These are phyloP conservation scores for Stephanodiscus minutulus DNA, from an alignment of 108 stramenopile species.

Conservation along the genomic window DNA sequence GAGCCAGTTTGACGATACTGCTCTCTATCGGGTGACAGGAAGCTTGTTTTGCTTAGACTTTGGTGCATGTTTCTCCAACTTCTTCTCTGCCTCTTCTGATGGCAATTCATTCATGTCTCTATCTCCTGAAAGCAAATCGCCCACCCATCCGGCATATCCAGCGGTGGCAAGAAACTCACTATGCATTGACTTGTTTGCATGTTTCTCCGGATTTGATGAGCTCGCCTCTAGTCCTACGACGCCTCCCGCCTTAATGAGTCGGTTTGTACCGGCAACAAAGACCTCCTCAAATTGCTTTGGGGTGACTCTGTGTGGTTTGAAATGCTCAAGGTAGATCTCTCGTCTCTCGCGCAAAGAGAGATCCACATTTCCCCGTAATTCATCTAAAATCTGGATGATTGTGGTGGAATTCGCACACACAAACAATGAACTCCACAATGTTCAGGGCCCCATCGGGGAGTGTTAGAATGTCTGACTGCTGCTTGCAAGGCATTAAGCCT, in stretches of 20 bases:
- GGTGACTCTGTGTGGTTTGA: slow-evolving; percentile 80
- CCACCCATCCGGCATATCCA: too few species aligned
- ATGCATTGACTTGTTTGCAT: slow-evolving; percentile 58
- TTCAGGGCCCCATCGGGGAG: slow-evolving; percentile 41
- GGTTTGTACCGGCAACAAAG: slow-evolving; percentile 42
- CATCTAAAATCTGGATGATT: slow-evolving; percentile 63
- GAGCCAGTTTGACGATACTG: not conserved
- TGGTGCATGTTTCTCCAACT: slow-evolving; percentile 36
- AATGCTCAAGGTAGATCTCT: slow-evolving; percentile 68
- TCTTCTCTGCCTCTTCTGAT: too few species aligned
- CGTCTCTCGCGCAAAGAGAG: slow-evolving; percentile 59
- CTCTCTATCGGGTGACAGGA: not conserved
- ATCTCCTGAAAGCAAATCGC: slow-evolving; percentile 53
- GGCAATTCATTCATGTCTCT: too few species aligned
- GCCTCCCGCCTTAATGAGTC: slow-evolving; percentile 45
- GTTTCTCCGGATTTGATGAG: slow-evolving; percentile 52
- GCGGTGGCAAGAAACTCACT: too few species aligned
- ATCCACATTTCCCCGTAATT: slow-evolving; percentile 61
- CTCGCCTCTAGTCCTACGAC: slow-evolving; percentile 55
- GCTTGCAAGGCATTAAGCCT: too few species aligned
- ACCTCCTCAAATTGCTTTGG: slow-evolving; percentile 80
- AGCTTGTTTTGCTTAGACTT: slow-evolving; percentile 21
- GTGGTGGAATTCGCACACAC: slow-evolving; percentile 67
- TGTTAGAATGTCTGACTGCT: too few species aligned
- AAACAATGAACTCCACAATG: slow-evolving; percentile 68